A percentile compares a stretch with the other conserved stretches of the same genome.
Evolutionary conservation across 352 stramenopile species (phyloP).

Genomic region (Halophytophthora polymorphica): DNA sequence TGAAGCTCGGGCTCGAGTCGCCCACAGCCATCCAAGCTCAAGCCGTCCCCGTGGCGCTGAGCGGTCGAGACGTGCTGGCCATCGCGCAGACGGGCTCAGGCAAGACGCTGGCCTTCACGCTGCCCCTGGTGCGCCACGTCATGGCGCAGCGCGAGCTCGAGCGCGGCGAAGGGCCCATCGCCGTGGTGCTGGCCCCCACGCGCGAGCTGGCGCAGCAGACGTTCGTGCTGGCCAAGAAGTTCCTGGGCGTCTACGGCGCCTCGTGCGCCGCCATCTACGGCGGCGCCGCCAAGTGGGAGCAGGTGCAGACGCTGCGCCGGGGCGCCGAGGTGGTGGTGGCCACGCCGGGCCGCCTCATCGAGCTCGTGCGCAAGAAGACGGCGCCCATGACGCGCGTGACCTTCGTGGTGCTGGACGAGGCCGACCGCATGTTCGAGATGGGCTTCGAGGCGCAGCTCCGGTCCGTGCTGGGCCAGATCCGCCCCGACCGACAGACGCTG

Average conservation of each 20-base stretch:
- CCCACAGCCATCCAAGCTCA: slow-evolving; percentile 82
- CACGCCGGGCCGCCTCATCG: slow-evolving; percentile 77
- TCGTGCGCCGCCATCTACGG: slow-evolving; percentile 79
- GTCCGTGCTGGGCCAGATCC: slow-evolving; percentile 80
- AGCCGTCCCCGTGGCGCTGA: slow-evolving; percentile 78
- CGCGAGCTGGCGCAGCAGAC: slow-evolving; percentile 86
- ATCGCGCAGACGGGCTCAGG: slow-evolving; percentile 96
- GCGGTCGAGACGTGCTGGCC: slow-evolving; percentile 72
- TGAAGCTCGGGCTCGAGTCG: slow-evolving; percentile 69
- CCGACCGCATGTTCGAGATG: slow-evolving; percentile 90
- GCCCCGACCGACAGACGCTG: slow-evolving; percentile 81
- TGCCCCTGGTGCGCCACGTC: slow-evolving; percentile 91
- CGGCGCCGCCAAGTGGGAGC: slow-evolving; percentile 81
- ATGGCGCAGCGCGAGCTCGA: slow-evolving; percentile 84
- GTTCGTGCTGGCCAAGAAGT: slow-evolving; percentile 82
- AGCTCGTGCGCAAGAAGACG: slow-evolving; percentile 78
- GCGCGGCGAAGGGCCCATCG: slow-evolving; percentile 76
- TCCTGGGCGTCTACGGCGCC: slow-evolving; percentile 59
- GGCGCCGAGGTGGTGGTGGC: slow-evolving; percentile 77
- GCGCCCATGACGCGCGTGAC: slow-evolving; percentile 68
- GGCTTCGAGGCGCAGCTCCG: slow-evolving; percentile 82
- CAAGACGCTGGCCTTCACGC: slow-evolving; percentile 97
- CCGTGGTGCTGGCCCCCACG: slow-evolving; percentile 74
- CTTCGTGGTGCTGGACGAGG: slow-evolving; percentile 87
- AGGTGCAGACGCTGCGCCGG: slow-evolving; percentile 72